phyloP scores from a whole-genome alignment of 441 rosid genomes.

The Erysimum cheiri region DNA sequence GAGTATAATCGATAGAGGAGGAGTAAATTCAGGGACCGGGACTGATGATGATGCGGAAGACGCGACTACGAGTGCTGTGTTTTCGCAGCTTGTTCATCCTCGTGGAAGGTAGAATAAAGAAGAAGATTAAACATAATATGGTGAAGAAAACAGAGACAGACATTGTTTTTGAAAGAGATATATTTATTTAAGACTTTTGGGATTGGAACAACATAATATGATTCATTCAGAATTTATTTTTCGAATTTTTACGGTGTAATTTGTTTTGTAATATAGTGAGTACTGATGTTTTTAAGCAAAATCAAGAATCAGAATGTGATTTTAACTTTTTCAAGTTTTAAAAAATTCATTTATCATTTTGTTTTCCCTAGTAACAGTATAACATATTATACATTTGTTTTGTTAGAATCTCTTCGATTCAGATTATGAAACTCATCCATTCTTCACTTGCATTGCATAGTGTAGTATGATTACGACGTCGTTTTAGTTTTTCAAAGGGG shows the following conservation, averaged over 20 bases:
- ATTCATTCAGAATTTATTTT: constrained; percentile 39
- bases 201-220: constrained; percentile 22
- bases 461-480: neutral
- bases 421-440: neutral
- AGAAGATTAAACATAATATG: constrained; percentile 9
- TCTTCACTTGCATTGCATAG: neutral
- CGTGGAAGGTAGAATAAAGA: constrained; percentile 73
- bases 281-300: constrained; percentile 30
- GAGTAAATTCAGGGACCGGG: constrained; percentile 56
- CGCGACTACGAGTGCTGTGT: constrained; percentile 91
- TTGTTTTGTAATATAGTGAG: constrained; percentile 45
- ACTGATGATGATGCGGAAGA: constrained; percentile 83
- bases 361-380: neutral
- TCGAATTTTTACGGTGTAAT: constrained; percentile 20
- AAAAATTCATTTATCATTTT: neutral
- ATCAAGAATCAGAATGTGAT: constrained; percentile 39
- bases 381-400: neutral
- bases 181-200: constrained; percentile 30
- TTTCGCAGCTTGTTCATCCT: constrained; percentile 97
- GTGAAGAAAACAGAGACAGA: constrained; percentile 43
- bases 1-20: constrained; percentile 69
- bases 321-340: neutral
- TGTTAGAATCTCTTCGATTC: neutral
- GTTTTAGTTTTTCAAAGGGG: neutral
- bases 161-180: constrained; percentile 33